Percentiles rank a stretch among this genome's conserved stretches.
Conservation (phyloP, 139 green algal genomes). For the Tetradesmus obliquus region DNA sequence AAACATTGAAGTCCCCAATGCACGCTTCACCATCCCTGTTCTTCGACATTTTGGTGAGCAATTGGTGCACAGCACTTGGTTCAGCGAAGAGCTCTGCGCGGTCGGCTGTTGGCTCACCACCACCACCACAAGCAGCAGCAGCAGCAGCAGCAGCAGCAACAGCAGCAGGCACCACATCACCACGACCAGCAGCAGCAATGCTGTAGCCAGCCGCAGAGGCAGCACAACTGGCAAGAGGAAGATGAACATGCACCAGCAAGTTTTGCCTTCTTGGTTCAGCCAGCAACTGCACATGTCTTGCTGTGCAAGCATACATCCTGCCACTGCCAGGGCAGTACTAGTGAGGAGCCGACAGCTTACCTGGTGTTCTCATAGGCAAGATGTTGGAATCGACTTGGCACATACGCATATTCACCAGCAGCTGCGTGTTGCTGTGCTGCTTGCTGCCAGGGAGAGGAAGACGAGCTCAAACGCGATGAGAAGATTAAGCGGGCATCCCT, state of each 20-base stretch:
- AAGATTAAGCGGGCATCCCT: conserved; percentile 35
- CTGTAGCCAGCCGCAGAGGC: neutral
- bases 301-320: neutral
- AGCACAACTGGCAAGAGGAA: neutral
- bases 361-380: too few relatives aligned
- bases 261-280: neutral
- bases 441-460: conserved; percentile 19
- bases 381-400: too few relatives aligned
- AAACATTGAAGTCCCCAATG: conserved; percentile 15
- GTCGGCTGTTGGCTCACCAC: too few relatives aligned
- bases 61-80: neutral
- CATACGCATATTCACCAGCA: neutral
- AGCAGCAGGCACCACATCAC: neutral
- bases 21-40: conserved; percentile 35
- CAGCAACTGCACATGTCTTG: neutral
- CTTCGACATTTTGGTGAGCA: conserved; percentile 45
- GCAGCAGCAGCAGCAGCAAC: neutral
- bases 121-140: neutral
- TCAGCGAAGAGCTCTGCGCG: too few relatives aligned
- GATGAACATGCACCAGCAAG: neutral
- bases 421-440: neutral
- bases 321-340: too few relatives aligned
- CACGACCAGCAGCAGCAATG: neutral
- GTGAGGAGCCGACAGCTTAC: too few relatives aligned
- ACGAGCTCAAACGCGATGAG: conserved; percentile 34